phyloP scores from a whole-genome alignment of 2,329 filamentous ascomycete species.

The Ophiostoma tasmaniense region DNA sequence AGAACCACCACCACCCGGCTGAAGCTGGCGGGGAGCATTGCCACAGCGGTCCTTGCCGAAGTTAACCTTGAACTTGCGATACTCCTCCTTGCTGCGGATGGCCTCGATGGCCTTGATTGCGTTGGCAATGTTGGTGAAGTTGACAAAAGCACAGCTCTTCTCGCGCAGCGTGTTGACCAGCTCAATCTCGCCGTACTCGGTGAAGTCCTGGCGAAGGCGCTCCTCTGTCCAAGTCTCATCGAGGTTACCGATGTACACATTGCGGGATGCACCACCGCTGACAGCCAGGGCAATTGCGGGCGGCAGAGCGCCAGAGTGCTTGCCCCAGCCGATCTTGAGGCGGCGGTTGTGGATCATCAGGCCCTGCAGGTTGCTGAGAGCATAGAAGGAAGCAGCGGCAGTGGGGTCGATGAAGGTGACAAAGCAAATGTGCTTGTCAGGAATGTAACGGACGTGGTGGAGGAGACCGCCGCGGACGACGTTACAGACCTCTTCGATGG shows the following conservation, averaged over 20 bases:
- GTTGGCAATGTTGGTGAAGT: constrained; percentile 99
- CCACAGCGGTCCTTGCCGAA: constrained; percentile 98
- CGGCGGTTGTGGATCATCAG: constrained; percentile 98
- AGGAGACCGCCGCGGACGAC: constrained; percentile 91
- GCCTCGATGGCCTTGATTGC: constrained; percentile 99
- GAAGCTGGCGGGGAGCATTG: constrained; percentile 84
- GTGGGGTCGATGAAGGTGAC: constrained; percentile 99
- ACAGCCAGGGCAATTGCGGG: constrained; percentile 94
- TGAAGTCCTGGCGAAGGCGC: constrained; percentile 88
- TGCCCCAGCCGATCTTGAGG: constrained; percentile 98
- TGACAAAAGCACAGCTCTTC: constrained; percentile 99
- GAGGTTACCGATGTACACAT: constrained; percentile 95
- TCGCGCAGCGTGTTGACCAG: constrained; percentile 92
- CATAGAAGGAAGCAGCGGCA: constrained; percentile 94
- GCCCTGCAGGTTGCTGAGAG: constrained; percentile 91
- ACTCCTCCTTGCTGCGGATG: constrained; percentile 87
- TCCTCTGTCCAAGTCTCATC: constrained; percentile 98
- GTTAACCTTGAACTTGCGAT: constrained; percentile 98
- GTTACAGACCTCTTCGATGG: constrained; percentile 99
- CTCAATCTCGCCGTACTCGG: constrained; percentile 96
- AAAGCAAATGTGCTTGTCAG: constrained; percentile 99
- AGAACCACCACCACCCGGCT: constrained; percentile 31
- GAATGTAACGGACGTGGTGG: constrained; percentile 97
- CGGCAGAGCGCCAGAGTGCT: constrained; percentile 93
- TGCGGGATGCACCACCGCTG: constrained; percentile 92